Conservation (phyloP, 164 flowering plant species). For the Tinospora cordifolia region DNA sequence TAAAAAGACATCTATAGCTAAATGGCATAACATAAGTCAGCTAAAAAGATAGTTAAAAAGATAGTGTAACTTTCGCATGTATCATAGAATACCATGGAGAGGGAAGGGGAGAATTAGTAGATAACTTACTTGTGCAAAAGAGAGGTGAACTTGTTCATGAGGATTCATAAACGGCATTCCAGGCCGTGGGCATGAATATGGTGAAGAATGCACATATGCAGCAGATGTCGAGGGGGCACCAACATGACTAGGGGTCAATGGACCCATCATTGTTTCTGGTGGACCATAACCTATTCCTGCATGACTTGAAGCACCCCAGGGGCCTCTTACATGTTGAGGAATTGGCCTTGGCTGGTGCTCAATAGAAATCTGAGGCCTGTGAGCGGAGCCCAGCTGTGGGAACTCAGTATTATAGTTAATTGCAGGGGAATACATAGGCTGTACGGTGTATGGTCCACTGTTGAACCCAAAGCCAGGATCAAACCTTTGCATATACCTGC, state of each 20-base stretch:
- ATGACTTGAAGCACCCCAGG: constrained; percentile 57
- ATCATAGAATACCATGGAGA: not conserved
- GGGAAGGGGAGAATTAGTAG: not conserved
- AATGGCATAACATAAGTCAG: too few relatives aligned
- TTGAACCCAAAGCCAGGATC: constrained; percentile 97
- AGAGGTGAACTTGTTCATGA: constrained; percentile 66
- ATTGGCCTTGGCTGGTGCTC: constrained; percentile 66
- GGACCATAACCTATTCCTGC: constrained; percentile 66
- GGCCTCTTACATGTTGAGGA: constrained; percentile 64
- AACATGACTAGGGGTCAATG: constrained; percentile 63
- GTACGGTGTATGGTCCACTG: constrained; percentile 72
- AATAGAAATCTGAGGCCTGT: constrained; percentile 64
- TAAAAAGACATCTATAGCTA: too few relatives aligned
- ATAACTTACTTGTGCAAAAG: constrained; percentile 64
- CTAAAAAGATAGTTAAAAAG: too few relatives aligned
- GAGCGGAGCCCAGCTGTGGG: constrained; percentile 86
- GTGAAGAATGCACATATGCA: constrained; percentile 69
- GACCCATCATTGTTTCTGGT: constrained; percentile 66
- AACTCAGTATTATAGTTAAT: constrained; percentile 91
- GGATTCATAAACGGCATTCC: constrained; percentile 71
- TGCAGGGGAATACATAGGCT: constrained; percentile 86
- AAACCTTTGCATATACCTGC: constrained; percentile 90
- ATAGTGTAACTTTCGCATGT: too few relatives aligned
- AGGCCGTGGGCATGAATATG: constrained; percentile 70
- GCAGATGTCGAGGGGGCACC: constrained; percentile 60